Evolutionary conservation across 73 alveolate genomes (phyloP).

Genomic region (Paramecium bursaria): DNA sequence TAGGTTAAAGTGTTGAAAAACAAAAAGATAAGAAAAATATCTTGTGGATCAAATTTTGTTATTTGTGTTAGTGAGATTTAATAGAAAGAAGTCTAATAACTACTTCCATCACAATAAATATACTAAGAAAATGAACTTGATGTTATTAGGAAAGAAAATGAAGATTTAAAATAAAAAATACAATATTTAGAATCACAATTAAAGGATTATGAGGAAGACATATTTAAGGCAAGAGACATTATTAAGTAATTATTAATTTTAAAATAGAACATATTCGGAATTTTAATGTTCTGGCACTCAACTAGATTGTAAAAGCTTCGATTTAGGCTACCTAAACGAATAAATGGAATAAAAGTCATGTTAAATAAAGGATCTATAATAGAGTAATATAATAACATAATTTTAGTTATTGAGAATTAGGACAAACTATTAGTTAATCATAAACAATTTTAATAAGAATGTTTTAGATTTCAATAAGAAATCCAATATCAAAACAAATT

Average conservation of each 20-base stretch:
- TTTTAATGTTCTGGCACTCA: not conserved
- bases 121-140: too few relatives aligned
- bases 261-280: not conserved
- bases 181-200: conserved; percentile 17
- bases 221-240: too few relatives aligned
- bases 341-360: not conserved
- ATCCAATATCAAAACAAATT: too few relatives aligned
- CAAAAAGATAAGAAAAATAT: not conserved
- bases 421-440: too few relatives aligned
- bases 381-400: too few relatives aligned
- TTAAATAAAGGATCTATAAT: not conserved
- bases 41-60: conserved; percentile 18
- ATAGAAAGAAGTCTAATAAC: not conserved
- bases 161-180: not conserved
- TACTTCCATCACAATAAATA: too few relatives aligned
- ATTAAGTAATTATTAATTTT: not conserved
- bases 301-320: conserved; percentile 31
- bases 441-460: too few relatives aligned
- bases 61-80: not conserved
- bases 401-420: too few relatives aligned
- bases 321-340: conserved; percentile 4
- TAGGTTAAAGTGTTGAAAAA: not conserved
- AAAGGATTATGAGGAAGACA: too few relatives aligned
- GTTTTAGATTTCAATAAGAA: too few relatives aligned
- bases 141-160: conserved; percentile 10